Conservation (phyloP, 1,284 basidiomycete genomes). For the Trametes hirsuta region DNA sequence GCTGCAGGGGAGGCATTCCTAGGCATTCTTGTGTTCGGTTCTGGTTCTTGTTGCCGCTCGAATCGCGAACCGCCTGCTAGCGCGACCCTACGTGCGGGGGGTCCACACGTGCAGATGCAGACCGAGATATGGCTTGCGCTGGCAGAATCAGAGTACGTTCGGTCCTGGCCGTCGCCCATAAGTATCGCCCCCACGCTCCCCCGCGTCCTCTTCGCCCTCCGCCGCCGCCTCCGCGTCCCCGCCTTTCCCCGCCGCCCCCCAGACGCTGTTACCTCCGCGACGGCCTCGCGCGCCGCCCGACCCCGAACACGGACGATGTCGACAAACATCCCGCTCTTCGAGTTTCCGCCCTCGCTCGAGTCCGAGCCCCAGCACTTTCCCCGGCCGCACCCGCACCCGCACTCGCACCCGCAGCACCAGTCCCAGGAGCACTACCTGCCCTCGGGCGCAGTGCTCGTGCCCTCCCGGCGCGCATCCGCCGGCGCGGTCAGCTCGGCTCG, state of each 20-base stretch:
- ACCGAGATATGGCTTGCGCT: no score
- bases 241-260: neutral
- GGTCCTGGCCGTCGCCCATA: neutral
- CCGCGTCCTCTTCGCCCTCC: neutral
- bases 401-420: neutral
- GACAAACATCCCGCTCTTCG: conserved; percentile 22
- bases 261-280: conserved; percentile 8
- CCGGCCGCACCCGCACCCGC: neutral
- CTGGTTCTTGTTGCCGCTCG: neutral
- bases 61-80: neutral
- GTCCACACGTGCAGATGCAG: no score
- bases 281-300: conserved; percentile 7
- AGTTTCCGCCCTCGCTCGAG: conserved; percentile 22
- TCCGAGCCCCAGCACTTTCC: neutral
- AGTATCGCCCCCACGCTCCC: neutral
- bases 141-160: neutral
- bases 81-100: neutral
- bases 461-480: neutral
- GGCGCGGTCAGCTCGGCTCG: neutral
- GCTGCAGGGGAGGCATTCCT: neutral
- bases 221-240: neutral
- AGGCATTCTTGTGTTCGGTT: no score
- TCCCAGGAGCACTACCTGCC: neutral
- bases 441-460: neutral
- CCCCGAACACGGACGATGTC: conserved; percentile 8